Conservation (phyloP, 2,329 filamentous ascomycete genomes). For the Aspergillus sp. region DNA sequence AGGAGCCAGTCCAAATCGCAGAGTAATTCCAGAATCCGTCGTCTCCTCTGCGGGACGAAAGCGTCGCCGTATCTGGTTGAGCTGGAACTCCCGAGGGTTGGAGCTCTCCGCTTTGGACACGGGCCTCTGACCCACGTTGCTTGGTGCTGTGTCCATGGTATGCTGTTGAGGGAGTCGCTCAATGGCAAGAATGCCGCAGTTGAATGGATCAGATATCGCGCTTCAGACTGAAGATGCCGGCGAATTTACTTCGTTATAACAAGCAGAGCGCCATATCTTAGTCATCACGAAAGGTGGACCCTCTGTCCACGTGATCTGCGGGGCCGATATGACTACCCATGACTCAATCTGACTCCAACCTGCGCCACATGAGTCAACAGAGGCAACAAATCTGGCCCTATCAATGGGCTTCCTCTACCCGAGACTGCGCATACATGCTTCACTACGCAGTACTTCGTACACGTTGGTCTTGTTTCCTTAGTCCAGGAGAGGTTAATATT, state of each 20-base stretch:
- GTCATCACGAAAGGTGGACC: not conserved
- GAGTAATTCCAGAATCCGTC: conserved; percentile 51
- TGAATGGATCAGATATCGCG: not conserved
- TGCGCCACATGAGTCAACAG: not conserved
- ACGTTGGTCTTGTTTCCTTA: too few species aligned
- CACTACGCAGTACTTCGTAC: too few species aligned
- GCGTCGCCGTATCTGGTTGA: conserved; percentile 68
- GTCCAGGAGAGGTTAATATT: too few species aligned
- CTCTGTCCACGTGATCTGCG: not conserved
- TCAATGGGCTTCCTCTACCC: too few species aligned
- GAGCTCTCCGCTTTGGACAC: conserved; percentile 62
- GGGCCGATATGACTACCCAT: not conserved
- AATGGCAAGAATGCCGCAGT: not conserved
- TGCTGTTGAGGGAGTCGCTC: not conserved
- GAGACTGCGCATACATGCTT: too few species aligned
- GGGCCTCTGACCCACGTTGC: conserved; percentile 56
- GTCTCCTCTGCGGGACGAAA: conserved; percentile 53
- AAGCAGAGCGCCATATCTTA: not conserved
- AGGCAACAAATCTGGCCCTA: too few species aligned
- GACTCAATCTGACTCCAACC: not conserved
- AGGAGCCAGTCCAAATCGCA: conserved; percentile 65
- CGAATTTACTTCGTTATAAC: not conserved
- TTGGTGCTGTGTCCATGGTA: conserved; percentile 34
- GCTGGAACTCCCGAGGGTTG: conserved; percentile 70
- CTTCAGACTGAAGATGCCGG: too few species aligned